Conservation (phyloP, 495 filamentous ascomycete species). For the Gamarada debralockiae region DNA sequence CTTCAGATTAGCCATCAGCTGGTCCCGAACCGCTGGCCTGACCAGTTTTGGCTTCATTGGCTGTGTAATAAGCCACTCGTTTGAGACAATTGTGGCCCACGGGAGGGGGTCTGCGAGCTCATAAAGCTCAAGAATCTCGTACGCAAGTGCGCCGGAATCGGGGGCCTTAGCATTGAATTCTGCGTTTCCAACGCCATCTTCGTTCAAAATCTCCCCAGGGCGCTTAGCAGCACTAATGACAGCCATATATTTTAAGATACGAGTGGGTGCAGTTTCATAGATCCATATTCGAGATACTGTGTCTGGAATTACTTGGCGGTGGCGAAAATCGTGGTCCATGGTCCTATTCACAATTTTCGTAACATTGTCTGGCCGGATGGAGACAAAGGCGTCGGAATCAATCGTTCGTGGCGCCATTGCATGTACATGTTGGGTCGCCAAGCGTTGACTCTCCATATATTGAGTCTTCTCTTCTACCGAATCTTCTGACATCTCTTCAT, state of each 20-base stretch:
- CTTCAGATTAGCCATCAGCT: constrained; percentile 36
- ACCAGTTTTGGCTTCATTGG: constrained; percentile 39
- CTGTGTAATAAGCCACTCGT: constrained; percentile 35
- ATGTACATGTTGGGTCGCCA: constrained; percentile 38
- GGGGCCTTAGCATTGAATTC: constrained; percentile 41
- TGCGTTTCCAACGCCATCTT: constrained; percentile 37
- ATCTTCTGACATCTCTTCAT: constrained; percentile 13
- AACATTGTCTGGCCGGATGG: constrained; percentile 34
- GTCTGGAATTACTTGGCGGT: constrained; percentile 33
- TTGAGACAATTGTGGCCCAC: constrained; percentile 34
- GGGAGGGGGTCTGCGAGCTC: constrained; percentile 47
- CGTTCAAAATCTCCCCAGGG: constrained; percentile 36
- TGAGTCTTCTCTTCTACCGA: constrained; percentile 36
- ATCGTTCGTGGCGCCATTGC: constrained; percentile 41
- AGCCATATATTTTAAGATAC: constrained; percentile 47
- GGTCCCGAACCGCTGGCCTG: constrained; percentile 40
- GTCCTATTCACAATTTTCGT: constrained; percentile 34
- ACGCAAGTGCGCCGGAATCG: constrained; percentile 27
- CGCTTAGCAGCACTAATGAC: constrained; percentile 33
- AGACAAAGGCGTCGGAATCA: constrained; percentile 44
- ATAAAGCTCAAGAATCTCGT: constrained; percentile 47
- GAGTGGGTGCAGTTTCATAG: constrained; percentile 33
- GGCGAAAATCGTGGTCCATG: constrained; percentile 42
- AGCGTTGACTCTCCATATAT: constrained; percentile 44
- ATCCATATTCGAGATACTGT: constrained; percentile 45